Evolutionary conservation across 306 rosid species (phyloP).

Genomic region (Acmispon strigosus): DNA sequence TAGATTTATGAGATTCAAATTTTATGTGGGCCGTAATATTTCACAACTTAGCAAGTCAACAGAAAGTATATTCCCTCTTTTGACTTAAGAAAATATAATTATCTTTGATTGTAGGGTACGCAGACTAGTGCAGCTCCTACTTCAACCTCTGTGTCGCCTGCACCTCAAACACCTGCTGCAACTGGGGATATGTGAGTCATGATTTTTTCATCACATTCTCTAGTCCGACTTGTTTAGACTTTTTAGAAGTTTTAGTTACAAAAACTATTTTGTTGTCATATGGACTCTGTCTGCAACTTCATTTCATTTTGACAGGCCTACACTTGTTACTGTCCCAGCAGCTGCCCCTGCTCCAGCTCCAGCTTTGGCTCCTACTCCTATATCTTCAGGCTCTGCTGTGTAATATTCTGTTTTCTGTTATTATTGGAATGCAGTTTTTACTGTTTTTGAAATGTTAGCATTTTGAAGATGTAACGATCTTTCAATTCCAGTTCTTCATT

Average conservation of each 20-base stretch:
- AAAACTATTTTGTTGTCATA: no score
- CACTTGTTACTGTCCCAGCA: conserved; percentile 12
- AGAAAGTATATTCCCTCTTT: neutral
- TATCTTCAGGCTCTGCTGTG: conserved; percentile 35
- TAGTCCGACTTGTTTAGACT: no score
- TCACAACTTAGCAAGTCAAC: neutral
- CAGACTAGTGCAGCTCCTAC: conserved; percentile 39
- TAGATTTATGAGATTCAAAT: no score
- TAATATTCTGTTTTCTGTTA: conserved; percentile 14
- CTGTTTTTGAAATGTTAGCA: neutral
- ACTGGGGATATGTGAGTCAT: conserved; percentile 37
- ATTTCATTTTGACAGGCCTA: conserved; percentile 37
- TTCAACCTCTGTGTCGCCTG: conserved; percentile 17
- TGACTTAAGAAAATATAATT: neutral
- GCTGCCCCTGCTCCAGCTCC: neutral
- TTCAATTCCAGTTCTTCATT: neutral
- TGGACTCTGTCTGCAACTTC: neutral
- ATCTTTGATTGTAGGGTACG: conserved; percentile 12
- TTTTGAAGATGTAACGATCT: neutral
- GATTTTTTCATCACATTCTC: no score
- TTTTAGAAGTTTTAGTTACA: no score
- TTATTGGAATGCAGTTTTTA: neutral
- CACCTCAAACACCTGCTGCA: conserved; percentile 30
- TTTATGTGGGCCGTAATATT: no score
- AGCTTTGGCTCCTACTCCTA: neutral